Conservation (phyloP, 345 rosid species). For the Pelargonium nanum region DNA sequence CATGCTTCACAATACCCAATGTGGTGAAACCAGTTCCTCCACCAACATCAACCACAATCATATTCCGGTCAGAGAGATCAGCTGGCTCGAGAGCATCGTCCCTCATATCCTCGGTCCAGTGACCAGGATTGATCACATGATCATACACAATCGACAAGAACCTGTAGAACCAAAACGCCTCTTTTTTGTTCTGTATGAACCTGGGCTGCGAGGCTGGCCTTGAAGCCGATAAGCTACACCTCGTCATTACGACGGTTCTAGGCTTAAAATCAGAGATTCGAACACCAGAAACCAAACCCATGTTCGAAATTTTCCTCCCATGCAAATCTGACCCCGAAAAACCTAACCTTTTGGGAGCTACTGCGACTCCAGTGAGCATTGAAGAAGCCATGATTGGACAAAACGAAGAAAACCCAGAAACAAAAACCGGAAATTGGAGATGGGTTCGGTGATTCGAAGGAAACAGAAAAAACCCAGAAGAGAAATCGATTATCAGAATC, state of each 20-base stretch:
- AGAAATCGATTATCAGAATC: background rate
- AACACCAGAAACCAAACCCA: slow-evolving; percentile 16
- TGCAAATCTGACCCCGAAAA: slow-evolving; percentile 33
- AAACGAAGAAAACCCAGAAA: slow-evolving; percentile 8
- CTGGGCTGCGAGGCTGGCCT: slow-evolving; percentile 90
- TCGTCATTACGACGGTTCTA: slow-evolving; percentile 26
- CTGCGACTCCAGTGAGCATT: slow-evolving; percentile 53
- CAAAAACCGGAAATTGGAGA: background rate
- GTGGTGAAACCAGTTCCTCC: slow-evolving; percentile 99
- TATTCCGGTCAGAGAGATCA: slow-evolving; percentile 54
- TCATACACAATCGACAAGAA: slow-evolving; percentile 90
- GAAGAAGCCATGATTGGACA: slow-evolving; percentile 49
- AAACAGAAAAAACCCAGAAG: slow-evolving; percentile 3
- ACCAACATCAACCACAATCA: slow-evolving; percentile 95
- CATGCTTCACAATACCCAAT: slow-evolving; percentile 86
- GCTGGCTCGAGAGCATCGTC: slow-evolving; percentile 97
- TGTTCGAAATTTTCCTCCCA: slow-evolving; percentile 25
- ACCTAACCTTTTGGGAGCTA: slow-evolving; percentile 28
- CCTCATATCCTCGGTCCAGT: slow-evolving; percentile 98
- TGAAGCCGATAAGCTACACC: slow-evolving; percentile 61
- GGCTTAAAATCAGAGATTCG: slow-evolving; percentile 18
- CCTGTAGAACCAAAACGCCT: slow-evolving; percentile 98
- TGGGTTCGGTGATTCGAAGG: background rate
- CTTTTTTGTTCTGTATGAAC: slow-evolving; percentile 95
- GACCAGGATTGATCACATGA: slow-evolving; percentile 82